Evolutionary conservation across 768 basidiomycete genomes (phyloP), one percentile per base, ranked within the genome.

Genomic region (Galerina sulciceps): DNA sequence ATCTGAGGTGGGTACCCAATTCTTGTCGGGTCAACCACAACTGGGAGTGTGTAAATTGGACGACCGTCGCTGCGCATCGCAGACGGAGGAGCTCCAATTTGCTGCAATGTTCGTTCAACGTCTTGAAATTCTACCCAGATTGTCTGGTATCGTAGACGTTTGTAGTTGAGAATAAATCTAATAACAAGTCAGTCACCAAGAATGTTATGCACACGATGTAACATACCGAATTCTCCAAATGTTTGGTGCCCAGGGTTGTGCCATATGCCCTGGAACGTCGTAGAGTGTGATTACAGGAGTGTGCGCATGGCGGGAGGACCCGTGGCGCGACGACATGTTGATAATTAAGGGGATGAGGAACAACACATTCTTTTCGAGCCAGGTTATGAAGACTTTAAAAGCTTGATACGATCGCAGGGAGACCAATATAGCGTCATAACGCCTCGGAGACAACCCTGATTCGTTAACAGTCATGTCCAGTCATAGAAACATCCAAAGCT

Each of bases 101-200:
- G 71, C 17, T 80, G 81, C 31, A 91, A 66, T 1, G 84, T 85
- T 6, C 73, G 57, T 63, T 91, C 90, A 23, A 93, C 82, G 34
- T 91, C 85, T 17, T 85, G 79, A 57, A 89, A 83, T 35, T 91
- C 86, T 17, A 92, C 75, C 87, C 87, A 91, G 22, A 80, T 73
- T 0, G 90, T 93, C 41, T 80, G 81, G 67, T 91, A 89, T 0
- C 79, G 83, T 6, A 93, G 79, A 3, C 86, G 81, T 67, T 92
- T 91, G 67, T 83, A 91, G 67, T 92, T 92, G n/a, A 92, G 75
- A 43, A 90, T 85, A 50, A 90, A 83, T 46, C 89, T 90, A 54
- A 35, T 52, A 34, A 51, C 17, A 23, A 40, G 13, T 55, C 20
- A 36, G 46, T 61, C 22, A 56, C 55, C 36, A 34, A 53, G 26